Evolutionary conservation across 176 grass and related monocot species (phyloP).

Genomic region (Poa annua): DNA sequence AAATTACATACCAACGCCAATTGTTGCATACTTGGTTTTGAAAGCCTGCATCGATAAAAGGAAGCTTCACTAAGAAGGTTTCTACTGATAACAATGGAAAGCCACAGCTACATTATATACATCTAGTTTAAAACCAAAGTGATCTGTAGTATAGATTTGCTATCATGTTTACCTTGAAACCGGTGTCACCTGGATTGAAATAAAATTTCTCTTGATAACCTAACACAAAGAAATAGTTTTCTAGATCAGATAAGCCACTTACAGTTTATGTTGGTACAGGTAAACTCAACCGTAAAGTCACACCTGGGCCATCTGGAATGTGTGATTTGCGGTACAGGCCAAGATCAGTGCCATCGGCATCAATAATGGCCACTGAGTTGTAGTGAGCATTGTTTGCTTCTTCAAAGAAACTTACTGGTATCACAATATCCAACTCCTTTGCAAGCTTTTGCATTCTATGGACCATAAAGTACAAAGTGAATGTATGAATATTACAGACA

Average conservation of each 20-base stretch:
- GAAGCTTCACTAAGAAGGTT: not conserved
- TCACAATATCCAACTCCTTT: conserved; percentile 88
- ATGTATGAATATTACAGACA: conserved; percentile 18
- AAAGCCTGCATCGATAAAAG: conserved; percentile 62
- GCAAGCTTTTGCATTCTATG: conserved; percentile 88
- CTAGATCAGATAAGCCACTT: conserved; percentile 7
- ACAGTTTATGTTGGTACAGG: not conserved
- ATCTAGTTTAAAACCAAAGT: conserved; percentile 34
- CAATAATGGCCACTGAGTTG: conserved; percentile 89
- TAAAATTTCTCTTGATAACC: conserved; percentile 98
- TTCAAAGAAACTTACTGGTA: conserved; percentile 96
- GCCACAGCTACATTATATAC: not conserved
- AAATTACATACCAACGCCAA: conserved; percentile 86
- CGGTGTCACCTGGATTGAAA: conserved; percentile 92
- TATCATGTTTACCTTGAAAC: conserved; percentile 73
- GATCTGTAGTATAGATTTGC: not conserved
- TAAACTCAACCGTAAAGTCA: not conserved
- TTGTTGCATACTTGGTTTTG: conserved; percentile 83
- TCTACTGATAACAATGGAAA: conserved; percentile 10
- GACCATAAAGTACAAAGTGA: not conserved
- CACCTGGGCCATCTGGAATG: conserved; percentile 95
- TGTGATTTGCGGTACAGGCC: conserved; percentile 97
- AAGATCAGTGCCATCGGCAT: conserved; percentile 91
- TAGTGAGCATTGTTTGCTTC: conserved; percentile 98
- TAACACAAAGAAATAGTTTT: conserved; percentile 36